Evolutionary conservation across 2,329 filamentous ascomycete species (phyloP), one percentile per base, ranked within the genome.

Genomic region (Xylaria arbuscula): DNA sequence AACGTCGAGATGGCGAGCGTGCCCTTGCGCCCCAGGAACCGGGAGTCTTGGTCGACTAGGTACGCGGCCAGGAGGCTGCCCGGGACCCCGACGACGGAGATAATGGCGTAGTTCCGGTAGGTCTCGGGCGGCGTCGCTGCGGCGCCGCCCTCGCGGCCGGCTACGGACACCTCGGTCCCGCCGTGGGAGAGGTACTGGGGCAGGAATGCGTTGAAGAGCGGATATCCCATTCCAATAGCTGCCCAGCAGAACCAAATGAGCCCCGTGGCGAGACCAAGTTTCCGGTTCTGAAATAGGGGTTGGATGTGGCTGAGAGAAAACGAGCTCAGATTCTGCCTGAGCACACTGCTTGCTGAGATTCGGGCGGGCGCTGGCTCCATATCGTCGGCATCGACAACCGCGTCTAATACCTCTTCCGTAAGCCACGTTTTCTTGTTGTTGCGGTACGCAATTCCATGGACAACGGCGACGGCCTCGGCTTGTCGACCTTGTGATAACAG

Each of bases 191-290:
- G 88, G 76, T 96, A 96, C 73, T 96, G 92, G 0, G 93, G 93
- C n/a, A 97, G 85, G 81, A 97, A 97, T 61, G 92, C 91, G 79
- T 96, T 96, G 86, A 95, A 97, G 1, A 97, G 87, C 0, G 93
- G 93, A 76, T 95, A 97, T 2, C 90, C 93, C 88, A 97, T 92
- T 68, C 93, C 93, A 72, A 97, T 94, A 15, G 88, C 90, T 0
- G 90, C 86, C 93, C 93, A 97, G 77, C 89, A 90, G 79, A 94
- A 92, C 92, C 92, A 94, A 56, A 95, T 83, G 24, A 89, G 80
- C 3, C 72, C 74, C 0, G 87, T 89, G 47, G 86, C 83, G 61
- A 82, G 72, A 60, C 82, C 86, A 8, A 88, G 81, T 63, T 83
- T 86, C 72, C 82, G 86, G 64, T 76, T 85, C 68, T 81, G 81